These are phyloP conservation scores for Sporodiniella umbellata DNA, from an alignment of 371 early-diverging fungal genomes.

Conservation along the genomic window DNA sequence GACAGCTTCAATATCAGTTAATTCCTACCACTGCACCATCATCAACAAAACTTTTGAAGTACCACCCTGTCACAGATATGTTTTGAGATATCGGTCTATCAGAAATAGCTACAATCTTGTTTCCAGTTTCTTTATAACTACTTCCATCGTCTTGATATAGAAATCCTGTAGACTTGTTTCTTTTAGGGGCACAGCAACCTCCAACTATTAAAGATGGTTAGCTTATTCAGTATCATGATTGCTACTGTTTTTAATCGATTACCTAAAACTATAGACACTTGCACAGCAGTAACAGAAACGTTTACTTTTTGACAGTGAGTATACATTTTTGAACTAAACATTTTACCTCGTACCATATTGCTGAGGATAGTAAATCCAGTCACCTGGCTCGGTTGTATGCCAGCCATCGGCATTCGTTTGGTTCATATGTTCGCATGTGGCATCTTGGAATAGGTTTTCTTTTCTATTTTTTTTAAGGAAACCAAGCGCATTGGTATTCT, in stretches of 20 bases:
- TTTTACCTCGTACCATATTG: constrained; percentile 30
- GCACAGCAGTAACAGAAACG: constrained; percentile 22
- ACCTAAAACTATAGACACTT: constrained; percentile 30
- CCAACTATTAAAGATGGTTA: constrained; percentile 37
- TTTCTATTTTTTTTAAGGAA: constrained; percentile 18
- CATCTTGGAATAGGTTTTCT: constrained; percentile 38
- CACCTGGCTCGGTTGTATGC: constrained; percentile 29
- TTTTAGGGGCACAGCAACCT: constrained; percentile 45
- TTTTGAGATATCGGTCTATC: constrained; percentile 37
- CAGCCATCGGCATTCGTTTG: constrained; percentile 23
- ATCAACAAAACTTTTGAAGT: constrained; percentile 43
- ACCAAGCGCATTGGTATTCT: background rate
- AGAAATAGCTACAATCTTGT: constrained; percentile 32
- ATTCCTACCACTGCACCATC: constrained; percentile 47
- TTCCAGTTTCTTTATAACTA: constrained; percentile 22
- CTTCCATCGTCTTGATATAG: constrained; percentile 39
- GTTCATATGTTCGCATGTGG: constrained; percentile 22
- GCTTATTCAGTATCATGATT: no score
- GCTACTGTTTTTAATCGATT: background rate
- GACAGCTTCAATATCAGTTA: no score
- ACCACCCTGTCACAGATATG: constrained; percentile 31
- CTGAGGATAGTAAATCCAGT: constrained; percentile 47
- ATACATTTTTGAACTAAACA: background rate
- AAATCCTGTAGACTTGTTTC: constrained; percentile 26
- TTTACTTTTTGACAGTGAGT: constrained; percentile 21